Evolutionary conservation across 2,329 filamentous ascomycete species (phyloP), one percentile per base, ranked within the genome.

Genomic region (Clonostachys byssicola): DNA sequence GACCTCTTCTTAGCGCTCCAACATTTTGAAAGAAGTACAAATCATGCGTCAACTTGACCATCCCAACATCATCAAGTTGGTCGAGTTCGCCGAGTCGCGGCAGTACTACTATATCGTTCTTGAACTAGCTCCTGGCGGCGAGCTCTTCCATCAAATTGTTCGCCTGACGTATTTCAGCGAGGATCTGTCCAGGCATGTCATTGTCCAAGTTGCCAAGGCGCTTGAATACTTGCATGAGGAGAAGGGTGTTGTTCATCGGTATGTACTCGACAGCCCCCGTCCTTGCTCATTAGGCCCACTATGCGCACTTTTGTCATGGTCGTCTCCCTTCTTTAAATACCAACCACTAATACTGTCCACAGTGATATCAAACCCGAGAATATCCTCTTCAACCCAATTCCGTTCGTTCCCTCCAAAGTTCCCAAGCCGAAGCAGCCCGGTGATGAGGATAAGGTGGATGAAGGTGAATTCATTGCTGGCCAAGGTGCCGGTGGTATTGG

Each of bases 301-400:
- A 60, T 56, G 56, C 59, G 57, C 52, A 55, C 23, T 30, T 10
- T 30, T 30, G 23, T 8, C 23, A 30, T 30, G 23, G 23, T 9
- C 23, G 23, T 30, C 23, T 30, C 23, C 23, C 23, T 30, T 30
- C 9, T 30, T 30, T 30, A 9, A 30, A 10, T 30, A 10, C 9
- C 23, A 30, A 9, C 49, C 44, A 30, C 43, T 35, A 42, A 44
- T 47, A 23, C 38, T 30, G 43, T 42, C 30, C 40, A 48, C 60
- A 96, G 91, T 67, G 92, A 96, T 64, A 99, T 99, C 71, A 99
- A 99, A 70, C 94, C 94, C 0, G 94, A 99, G 68, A 99, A 99
- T 61, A 83, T 99, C 47, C 75, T 99, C 4, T 99, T 96, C 69
- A 89, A 89, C 57, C 92, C 92, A 5, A 88, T 85, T 49, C 86